phyloP scores from a whole-genome alignment of 305 asterid genomes.

The Fraxinus ornus region DNA sequence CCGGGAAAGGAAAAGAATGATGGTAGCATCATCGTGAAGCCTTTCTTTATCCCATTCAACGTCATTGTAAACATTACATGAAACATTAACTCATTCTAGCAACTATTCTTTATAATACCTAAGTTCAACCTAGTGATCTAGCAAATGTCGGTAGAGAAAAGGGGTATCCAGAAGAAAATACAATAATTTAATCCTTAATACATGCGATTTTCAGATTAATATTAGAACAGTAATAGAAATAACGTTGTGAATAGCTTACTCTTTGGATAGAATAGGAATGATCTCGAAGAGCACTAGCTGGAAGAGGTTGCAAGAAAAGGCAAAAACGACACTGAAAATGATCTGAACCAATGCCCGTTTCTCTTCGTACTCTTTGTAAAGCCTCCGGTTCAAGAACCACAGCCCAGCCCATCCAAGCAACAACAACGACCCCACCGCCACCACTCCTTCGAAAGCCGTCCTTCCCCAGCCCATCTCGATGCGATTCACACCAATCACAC shows the following conservation, averaged over 20 bases:
- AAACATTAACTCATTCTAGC: background rate
- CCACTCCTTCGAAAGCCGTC: constrained; percentile 63
- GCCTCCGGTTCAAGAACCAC: constrained; percentile 89
- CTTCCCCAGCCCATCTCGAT: constrained; percentile 79
- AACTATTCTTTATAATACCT: background rate
- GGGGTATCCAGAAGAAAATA: background rate
- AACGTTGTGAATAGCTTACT: constrained; percentile 38
- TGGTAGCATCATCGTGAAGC: background rate
- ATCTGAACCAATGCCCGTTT: constrained; percentile 90
- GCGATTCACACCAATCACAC: constrained; percentile 13
- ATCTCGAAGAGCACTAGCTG: constrained; percentile 96
- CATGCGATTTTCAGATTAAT: background rate
- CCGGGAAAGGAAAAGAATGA: background rate
- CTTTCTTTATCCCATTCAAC: background rate
- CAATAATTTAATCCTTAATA: constrained; percentile 4
- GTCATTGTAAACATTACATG: background rate
- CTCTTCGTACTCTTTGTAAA: constrained; percentile 97
- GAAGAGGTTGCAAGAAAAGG: constrained; percentile 92
- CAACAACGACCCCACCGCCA: constrained; percentile 71
- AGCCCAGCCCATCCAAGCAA: constrained; percentile 88
- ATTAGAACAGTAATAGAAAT: background rate
- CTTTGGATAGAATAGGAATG: constrained; percentile 80
- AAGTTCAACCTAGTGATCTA: background rate
- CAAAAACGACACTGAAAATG: constrained; percentile 94
- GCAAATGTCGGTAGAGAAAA: background rate